These are phyloP conservation scores for Populus hybrid DNA, from an alignment of 441 rosid genomes.

Conservation along the genomic window DNA sequence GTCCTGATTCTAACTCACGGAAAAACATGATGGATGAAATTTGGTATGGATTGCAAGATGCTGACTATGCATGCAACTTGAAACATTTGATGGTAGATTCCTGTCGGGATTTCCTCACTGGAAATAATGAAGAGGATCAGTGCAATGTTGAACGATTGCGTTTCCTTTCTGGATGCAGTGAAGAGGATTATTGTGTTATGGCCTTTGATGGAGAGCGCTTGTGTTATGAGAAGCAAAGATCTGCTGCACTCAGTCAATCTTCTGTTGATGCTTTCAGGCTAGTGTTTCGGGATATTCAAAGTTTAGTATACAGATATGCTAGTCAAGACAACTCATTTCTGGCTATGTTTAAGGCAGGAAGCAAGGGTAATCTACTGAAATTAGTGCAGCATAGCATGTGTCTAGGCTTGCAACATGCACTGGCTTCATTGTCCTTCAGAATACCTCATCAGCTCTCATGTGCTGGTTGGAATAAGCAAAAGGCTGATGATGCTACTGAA, in stretches of 20 bases:
- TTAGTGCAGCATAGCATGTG: conserved; percentile 93
- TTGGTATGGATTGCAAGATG: conserved; percentile 65
- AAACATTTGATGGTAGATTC: conserved; percentile 78
- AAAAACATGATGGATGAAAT: conserved; percentile 70
- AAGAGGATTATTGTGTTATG: conserved; percentile 33
- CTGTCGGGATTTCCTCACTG: conserved; percentile 53
- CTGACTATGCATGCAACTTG: conserved; percentile 55
- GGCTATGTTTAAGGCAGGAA: conserved; percentile 87
- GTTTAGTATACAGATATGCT: conserved; percentile 61
- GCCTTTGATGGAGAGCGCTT: conserved; percentile 42
- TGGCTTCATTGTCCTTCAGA: conserved; percentile 76
- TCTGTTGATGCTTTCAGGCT: conserved; percentile 81
- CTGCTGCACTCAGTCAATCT: conserved; percentile 68
- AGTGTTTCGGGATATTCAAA: conserved; percentile 76
- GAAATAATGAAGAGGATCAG: conserved; percentile 39
- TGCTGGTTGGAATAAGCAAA: conserved; percentile 64
- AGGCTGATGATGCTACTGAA: conserved; percentile 33
- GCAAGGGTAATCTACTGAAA: conserved; percentile 86
- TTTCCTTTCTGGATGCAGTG: conserved; percentile 50
- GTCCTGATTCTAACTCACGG: conserved; percentile 49
- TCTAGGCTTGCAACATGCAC: conserved; percentile 80
- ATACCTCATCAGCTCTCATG: conserved; percentile 76
- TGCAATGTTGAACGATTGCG: not conserved
- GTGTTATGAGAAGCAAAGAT: conserved; percentile 73
- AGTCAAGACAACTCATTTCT: conserved; percentile 64